Evolutionary conservation across 1,139 yeast genomes (phyloP).

Genomic region (Nakaseomyces sp.): DNA sequence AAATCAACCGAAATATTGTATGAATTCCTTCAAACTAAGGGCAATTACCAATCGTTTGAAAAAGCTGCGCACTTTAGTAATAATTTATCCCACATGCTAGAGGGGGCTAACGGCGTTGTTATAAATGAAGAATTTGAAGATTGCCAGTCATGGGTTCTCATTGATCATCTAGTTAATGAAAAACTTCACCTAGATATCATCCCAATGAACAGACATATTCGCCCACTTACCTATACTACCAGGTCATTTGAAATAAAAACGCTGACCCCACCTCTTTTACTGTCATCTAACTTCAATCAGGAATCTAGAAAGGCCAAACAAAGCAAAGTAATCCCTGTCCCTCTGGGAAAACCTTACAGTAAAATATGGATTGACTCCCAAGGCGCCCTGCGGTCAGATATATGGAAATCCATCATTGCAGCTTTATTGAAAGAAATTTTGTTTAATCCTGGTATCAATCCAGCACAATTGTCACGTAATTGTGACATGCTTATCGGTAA

Average conservation of each 20-base stretch:
- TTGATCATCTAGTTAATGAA: slow-evolving; percentile 20
- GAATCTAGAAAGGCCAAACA: not conserved
- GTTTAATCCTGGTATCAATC: slow-evolving; percentile 58
- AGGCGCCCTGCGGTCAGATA: slow-evolving; percentile 47
- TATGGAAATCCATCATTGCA: slow-evolving; percentile 54
- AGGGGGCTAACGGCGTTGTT: slow-evolving; percentile 21
- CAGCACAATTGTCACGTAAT: slow-evolving; percentile 33
- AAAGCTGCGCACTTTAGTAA: slow-evolving; percentile 14
- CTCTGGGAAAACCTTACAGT: slow-evolving; percentile 54
- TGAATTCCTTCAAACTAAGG: slow-evolving; percentile 21
- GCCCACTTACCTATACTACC: slow-evolving; percentile 26
- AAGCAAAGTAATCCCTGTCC: slow-evolving; percentile 30
- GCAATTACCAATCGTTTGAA: slow-evolving; percentile 17
- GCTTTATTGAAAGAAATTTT: slow-evolving; percentile 45
- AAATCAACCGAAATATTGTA: slow-evolving; percentile 21
- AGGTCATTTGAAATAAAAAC: slow-evolving; percentile 27
- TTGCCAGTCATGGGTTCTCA: slow-evolving; percentile 20
- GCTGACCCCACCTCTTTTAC: slow-evolving; percentile 28
- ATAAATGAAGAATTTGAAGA: slow-evolving; percentile 26
- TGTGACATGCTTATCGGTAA: slow-evolving; percentile 37
- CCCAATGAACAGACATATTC: slow-evolving; percentile 18
- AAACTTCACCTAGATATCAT: slow-evolving; percentile 16
- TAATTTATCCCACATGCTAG: slow-evolving; percentile 18
- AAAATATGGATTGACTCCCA: slow-evolving; percentile 63
- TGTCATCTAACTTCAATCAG: not conserved